Evolutionary conservation across 257 asterid genomes (phyloP).

Genomic region (Solanum etuberosum): DNA sequence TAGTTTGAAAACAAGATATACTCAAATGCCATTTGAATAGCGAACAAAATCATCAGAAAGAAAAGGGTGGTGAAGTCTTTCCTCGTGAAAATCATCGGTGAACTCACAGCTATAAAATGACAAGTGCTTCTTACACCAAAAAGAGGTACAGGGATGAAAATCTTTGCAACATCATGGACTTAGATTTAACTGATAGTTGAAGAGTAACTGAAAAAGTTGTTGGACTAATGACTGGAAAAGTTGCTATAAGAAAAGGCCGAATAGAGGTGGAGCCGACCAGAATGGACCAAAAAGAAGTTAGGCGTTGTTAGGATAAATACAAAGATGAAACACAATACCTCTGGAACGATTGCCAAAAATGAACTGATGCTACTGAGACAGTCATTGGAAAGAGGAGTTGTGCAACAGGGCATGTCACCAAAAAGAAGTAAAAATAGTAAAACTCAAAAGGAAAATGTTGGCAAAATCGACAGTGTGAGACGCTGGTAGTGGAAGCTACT

Average conservation of each 20-base stretch:
- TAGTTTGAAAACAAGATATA: not conserved
- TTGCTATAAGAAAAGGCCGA: not conserved
- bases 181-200: not conserved
- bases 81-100: not conserved
- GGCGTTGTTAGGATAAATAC: not conserved
- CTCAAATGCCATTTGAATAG: not conserved
- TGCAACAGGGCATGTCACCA: not conserved
- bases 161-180: not conserved
- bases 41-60: not conserved
- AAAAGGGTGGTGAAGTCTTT: not conserved
- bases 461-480: not conserved
- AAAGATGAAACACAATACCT: not conserved
- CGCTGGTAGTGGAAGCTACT: not conserved
- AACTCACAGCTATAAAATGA: not conserved
- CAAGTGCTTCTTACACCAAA: not conserved
- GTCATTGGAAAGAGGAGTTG: not conserved
- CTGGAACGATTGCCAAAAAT: not conserved
- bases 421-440: not conserved
- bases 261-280: not conserved
- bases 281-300: not conserved
- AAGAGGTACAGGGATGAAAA: not conserved
- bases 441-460: not conserved
- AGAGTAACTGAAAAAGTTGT: not conserved
- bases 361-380: not conserved
- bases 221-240: not conserved